Evolutionary conservation across 176 grass and related monocot species (phyloP).

Genomic region (Guadua angustifolia): DNA sequence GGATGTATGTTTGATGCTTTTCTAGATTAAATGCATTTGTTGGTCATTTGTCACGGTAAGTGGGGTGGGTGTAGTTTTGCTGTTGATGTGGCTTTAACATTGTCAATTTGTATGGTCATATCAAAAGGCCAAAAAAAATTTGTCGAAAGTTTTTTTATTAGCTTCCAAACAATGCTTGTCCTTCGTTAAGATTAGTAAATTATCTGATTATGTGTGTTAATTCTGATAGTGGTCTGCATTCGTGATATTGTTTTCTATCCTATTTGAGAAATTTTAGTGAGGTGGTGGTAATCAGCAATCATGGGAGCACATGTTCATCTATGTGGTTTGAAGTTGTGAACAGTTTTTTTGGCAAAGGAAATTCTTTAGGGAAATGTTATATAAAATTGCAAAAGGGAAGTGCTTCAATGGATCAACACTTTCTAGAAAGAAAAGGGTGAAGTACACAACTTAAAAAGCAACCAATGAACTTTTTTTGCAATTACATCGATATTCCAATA

Average conservation of each 20-base stretch:
- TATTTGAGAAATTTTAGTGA: background rate
- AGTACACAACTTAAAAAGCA: background rate
- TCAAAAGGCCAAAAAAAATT: background rate
- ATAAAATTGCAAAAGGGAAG: too few relatives aligned
- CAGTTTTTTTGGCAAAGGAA: background rate
- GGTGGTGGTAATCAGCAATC: background rate
- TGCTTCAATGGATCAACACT: background rate
- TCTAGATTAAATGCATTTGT: constrained; percentile 26
- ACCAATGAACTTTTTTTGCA: background rate
- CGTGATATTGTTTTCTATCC: background rate
- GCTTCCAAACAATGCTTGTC: constrained; percentile 26
- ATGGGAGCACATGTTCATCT: background rate
- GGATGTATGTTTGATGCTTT: constrained; percentile 13
- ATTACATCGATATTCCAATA: background rate
- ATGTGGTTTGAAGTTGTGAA: background rate
- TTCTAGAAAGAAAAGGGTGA: background rate
- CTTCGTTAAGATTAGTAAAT: background rate
- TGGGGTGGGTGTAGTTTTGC: constrained; percentile 41
- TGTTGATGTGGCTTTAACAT: constrained; percentile 51
- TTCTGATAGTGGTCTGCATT: background rate
- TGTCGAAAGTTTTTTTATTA: constrained; percentile 6
- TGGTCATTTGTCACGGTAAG: constrained; percentile 48
- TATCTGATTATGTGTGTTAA: background rate
- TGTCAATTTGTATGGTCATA: constrained; percentile 15
- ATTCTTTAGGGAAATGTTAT: background rate